A percentile compares a stretch with the other conserved stretches of the same genome.
phyloP scores from a whole-genome alignment of 192 early-diverging fungal genomes.

The Dimargaris verticillata region DNA sequence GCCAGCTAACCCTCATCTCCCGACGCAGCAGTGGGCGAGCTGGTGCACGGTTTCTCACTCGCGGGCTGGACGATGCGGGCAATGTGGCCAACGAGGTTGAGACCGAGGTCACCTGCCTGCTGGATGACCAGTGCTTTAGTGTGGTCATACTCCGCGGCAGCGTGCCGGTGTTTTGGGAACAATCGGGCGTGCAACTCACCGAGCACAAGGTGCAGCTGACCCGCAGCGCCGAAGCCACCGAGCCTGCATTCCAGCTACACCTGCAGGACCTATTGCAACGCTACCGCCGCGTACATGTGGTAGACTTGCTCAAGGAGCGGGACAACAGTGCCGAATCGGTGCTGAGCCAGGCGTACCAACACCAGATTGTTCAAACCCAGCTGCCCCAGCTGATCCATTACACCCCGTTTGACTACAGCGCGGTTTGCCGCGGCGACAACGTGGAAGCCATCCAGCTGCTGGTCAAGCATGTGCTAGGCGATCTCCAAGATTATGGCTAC shows the following conservation, averaged over 20 bases:
- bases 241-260: slow-evolving; percentile 63
- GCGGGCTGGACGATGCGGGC: slow-evolving; percentile 94
- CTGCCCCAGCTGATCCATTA: slow-evolving; percentile 36
- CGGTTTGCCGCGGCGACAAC: slow-evolving; percentile 55
- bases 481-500: slow-evolving; percentile 44
- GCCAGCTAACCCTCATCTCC: slow-evolving; percentile 21
- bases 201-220: slow-evolving; percentile 75
- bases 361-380: slow-evolving; percentile 27
- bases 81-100: slow-evolving; percentile 98
- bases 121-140: slow-evolving; percentile 36
- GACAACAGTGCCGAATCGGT: slow-evolving; percentile 34
- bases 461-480: slow-evolving; percentile 29
- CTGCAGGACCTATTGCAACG: slow-evolving; percentile 52
- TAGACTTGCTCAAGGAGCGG: slow-evolving; percentile 55
- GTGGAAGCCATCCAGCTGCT: slow-evolving; percentile 55
- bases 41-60: slow-evolving; percentile 84
- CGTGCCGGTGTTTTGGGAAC: slow-evolving; percentile 94
- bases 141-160: slow-evolving; percentile 79
- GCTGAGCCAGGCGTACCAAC: slow-evolving; percentile 49
- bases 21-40: slow-evolving; percentile 31
- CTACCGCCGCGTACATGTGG: slow-evolving; percentile 57
- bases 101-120: slow-evolving; percentile 70
- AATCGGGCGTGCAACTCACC: slow-evolving; percentile 66
- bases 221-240: slow-evolving; percentile 61
- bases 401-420: slow-evolving; percentile 72